Percentiles rank a stretch among this genome's conserved stretches.
phyloP scores from a whole-genome alignment of 106 monocot species.

The Iris macrosiphon region DNA sequence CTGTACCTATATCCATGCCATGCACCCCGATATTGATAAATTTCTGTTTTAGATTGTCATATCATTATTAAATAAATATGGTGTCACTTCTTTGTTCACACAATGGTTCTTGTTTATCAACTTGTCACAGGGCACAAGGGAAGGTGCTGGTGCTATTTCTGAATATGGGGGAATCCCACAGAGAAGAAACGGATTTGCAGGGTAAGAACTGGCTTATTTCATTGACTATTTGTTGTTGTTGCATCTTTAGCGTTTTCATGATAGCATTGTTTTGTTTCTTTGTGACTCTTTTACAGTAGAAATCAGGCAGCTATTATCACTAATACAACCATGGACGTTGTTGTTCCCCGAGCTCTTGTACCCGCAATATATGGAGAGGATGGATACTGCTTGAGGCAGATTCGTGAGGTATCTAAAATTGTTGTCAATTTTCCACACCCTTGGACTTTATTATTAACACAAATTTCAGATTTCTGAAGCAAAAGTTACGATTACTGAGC shows the following conservation, averaged over 20 bases:
- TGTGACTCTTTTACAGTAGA: not conserved
- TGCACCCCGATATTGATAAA: not conserved
- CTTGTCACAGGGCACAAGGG: constrained; percentile 14
- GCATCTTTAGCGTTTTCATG: constrained; percentile 61
- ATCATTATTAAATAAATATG: not conserved
- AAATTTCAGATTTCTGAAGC: constrained; percentile 84
- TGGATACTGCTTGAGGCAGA: constrained; percentile 61
- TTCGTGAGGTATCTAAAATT: constrained; percentile 60
- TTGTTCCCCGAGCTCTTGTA: constrained; percentile 65
- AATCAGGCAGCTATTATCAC: constrained; percentile 26
- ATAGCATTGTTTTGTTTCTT: too few relatives aligned
- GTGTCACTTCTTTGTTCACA: not conserved
- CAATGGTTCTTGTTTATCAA: not conserved
- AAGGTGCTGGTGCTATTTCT: constrained; percentile 13
- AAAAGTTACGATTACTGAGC: constrained; percentile 80
- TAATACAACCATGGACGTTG: constrained; percentile 73
- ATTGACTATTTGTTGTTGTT: constrained; percentile 66
- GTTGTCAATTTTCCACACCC: not conserved
- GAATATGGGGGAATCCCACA: constrained; percentile 9
- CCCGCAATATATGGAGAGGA: constrained; percentile 88
- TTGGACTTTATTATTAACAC: not conserved
- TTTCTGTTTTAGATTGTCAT: not conserved
- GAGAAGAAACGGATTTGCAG: constrained; percentile 19
- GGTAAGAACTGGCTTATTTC: constrained; percentile 44
- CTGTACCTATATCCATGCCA: too few relatives aligned